These are phyloP conservation scores for Euryodendron excelsum DNA, from an alignment of 148 eudicot species.

Conservation along the genomic window DNA sequence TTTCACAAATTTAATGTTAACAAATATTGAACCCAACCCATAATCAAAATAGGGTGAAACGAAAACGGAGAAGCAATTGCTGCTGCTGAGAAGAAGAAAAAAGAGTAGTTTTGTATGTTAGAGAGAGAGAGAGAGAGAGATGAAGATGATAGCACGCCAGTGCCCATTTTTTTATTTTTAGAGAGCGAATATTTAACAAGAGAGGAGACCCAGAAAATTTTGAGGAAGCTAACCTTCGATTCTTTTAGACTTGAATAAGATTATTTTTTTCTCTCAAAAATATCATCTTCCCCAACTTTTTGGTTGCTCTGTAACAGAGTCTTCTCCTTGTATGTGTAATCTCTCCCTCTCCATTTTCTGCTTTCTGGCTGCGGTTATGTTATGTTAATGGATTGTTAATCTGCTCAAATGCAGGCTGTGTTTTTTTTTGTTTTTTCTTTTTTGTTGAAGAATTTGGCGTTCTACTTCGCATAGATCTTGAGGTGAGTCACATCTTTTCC, in stretches of 20 bases:
- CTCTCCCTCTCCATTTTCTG: not conserved
- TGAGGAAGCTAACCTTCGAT: not conserved
- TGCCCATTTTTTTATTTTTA: not conserved
- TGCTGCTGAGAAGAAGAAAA: not conserved
- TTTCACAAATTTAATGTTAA: slow-evolving; percentile 3
- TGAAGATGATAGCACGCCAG: not conserved
- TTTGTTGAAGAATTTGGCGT: not conserved
- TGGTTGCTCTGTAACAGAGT: slow-evolving; percentile 6
- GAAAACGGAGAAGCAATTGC: not conserved
- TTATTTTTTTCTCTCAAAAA: not conserved
- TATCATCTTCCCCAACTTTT: not conserved
- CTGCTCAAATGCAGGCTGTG: slow-evolving; percentile 10
- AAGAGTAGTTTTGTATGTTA: not conserved
- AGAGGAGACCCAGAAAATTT: not conserved
- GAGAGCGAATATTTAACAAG: not conserved
- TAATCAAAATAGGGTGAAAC: slow-evolving; percentile 1
- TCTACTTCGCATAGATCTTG: slow-evolving; percentile 28
- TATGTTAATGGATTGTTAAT: slow-evolving; percentile 15
- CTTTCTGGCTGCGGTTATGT: not conserved
- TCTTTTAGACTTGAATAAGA: not conserved
- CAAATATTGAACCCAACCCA: not conserved
- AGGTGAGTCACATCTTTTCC: slow-evolving; percentile 20
- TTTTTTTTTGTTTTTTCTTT: no score
- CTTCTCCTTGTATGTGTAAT: not conserved
- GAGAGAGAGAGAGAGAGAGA: not conserved